Base-by-base conservation (phyloP, 371 early-diverging fungal species). In the Rhizopus sp. region DNA sequence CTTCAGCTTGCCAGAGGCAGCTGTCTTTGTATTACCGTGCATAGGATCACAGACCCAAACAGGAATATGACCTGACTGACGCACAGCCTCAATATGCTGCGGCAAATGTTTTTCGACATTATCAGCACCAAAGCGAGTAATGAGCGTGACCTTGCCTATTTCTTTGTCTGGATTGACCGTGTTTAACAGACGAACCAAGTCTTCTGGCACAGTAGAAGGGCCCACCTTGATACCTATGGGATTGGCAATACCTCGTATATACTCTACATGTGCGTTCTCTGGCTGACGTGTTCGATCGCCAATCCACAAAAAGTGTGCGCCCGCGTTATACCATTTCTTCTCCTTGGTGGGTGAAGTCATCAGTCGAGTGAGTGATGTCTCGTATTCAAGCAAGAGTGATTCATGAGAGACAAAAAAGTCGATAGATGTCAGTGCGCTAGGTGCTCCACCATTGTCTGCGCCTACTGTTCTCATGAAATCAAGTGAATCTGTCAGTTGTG, bases 21-120 rank as follows among this genome's bases (percentile, higher is more conserved):
- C 83, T 13, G 83, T 83, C 66, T 92, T 91, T 17, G 97, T 96
- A 78, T 97, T 97, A 63, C 98, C 98, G 69, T 98, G 98, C 95
- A 95, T 95, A 7, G 98, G 98, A 70, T 98, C 98, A 73, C 93
- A 93, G 33, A 88, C 89, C 98, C 96, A 97, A 16, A 96, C 96
- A 8, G 95, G 95, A 55, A 83, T 78, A 71, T 96, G 96, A 2
- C 84, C 85, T 0, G 94, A 87, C 2, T 70, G 70, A 58, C 91
- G 85, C 9, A 98, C 96, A 6, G 97, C 96, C 55, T 83, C 71
- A 64, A 98, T 93, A 60, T 95, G 96, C 10, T 77, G 87, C 0
- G 97, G 95, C 34, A 98, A 72, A 59, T 83, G 81, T 59, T 89
- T 76, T 38, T 85, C 85, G 10, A 98, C 88, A 46, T 93, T 92